Evolutionary conservation across 129 eudicot genomes (phyloP), one percentile per base, ranked within the genome.

Genomic region (Pittosporum tobira): DNA sequence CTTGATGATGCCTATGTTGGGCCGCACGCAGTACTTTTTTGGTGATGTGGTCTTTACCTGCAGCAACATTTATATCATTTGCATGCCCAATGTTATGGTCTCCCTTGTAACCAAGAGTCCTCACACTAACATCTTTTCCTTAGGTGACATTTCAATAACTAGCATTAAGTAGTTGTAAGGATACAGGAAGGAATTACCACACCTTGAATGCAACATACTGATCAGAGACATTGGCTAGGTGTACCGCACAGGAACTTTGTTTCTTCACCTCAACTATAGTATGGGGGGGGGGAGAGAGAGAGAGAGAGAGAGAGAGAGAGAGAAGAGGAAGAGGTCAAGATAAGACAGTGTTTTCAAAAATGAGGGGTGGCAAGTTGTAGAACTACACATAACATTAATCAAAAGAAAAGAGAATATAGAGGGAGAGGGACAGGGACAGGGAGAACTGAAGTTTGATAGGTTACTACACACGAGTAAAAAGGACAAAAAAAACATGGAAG

Each of bases 31-130:
- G 50, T 80, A 88, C 64, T 75, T 84, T 83, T 78, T 75, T 24
- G 96, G 94, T 36, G 88, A 77, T 38, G 94, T 84, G 28, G 94
- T 80, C 67, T 80, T 84, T 58, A 88, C 85, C 96, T 87, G 96
- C 49, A 53, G 61, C 8, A 62, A 24, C 34, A 50, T 29, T 58
- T 31, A 44, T 26, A 23, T 38, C 46, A 51, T 64, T 27, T 20
- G 59, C 48, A 29, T 59, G 57, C 20, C 11, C n/a, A 61, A 45
- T 23, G 15, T 22, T 16, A 38, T 2, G 16, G 47, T 62, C 21
- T 48, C 42, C 52, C 15, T 34, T 34, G 40, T 34, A 51, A 28
- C 48, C 42, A 37, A 47, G 18, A 28, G 42, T 34, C 19, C 29
- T 34, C 44, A 16, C 57, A 49, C 51, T 38, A 6, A 59, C 24